Base-by-base conservation (phyloP, 495 filamentous ascomycete species). In the Neurospora sp. region DNA sequence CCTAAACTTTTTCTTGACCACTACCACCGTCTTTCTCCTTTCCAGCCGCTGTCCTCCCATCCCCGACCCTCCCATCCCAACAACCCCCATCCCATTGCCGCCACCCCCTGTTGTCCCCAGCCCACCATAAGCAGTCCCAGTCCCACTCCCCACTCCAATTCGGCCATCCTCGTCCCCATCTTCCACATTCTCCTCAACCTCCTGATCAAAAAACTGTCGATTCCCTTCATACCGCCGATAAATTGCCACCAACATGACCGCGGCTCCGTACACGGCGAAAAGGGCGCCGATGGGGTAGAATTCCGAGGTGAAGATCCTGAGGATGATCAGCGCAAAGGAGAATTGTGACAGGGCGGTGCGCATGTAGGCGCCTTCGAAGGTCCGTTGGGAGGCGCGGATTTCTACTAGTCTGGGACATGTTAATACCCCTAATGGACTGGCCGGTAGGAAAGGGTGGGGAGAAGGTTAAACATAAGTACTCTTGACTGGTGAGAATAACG, bases 311-410 rank as follows among this genome's bases (percentile, higher is more conserved):
- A 98, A 98, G 81, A 99, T 97, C 83, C 95, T 96, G 69, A 99
- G 89, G 10, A 99, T 91, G 73, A 99, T 89, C 20, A 99, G 90
- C 59, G 95, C 89, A 78, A 99, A 98, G 69, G 90, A 93, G 87
- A 98, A 98, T 80, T 98, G 94, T 4, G 91, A 91, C 40, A 98
- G 89, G 0, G 95, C 93, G 0, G 96, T 99, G 70, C 96, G 93
- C 74, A 97, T 89, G 82, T 99, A 99, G 40, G 96, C 96, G 1
- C 96, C 96, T 84, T 98, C 96, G 76, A 98, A 99, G 18, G 96
- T 99, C 20, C 96, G 88, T 81, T 99, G 96, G 5, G 94, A 92
- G 0, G 95, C 95, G 72, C 95, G 93, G 76, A 98, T 91, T 79
- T 98, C 95, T 70, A 97, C 92, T 12, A 99, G 88, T 46, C 35